Evolutionary conservation across 1,284 basidiomycete genomes (phyloP), one percentile per base, ranked within the genome.

Genomic region (Pisolithus thermaeus): DNA sequence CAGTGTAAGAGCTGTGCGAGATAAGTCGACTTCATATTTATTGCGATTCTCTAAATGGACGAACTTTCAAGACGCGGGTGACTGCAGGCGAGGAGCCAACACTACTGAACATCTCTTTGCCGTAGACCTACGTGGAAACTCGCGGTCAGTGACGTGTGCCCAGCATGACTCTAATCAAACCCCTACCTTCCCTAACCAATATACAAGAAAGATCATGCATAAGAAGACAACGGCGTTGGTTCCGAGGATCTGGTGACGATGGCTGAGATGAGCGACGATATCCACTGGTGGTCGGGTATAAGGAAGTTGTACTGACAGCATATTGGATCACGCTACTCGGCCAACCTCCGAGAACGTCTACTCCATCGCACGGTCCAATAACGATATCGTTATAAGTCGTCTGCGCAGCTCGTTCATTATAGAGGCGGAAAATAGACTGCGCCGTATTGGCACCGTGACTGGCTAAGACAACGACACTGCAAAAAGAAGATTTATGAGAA

Each of bases 101-200:
- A 2, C 75, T 73, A 51, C 73, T 71, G 60, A 81, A 78, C 1
- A 74, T 76, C 55, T 74, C 70, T 27, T 61, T 70, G n/a, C 73
- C 67, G 56, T 79, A 82, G 2, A 73, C 64, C 77, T 80, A 25
- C 0, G n/a, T 3, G 52, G 1, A 28, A 12, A 3, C 25, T n/a
- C 36, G 6, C 37, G 7, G 41, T 22, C 20, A 47, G 25, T 22
- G n/a, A 77, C 79, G 3, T 8, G 14, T 16, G 52, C 1, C 30
- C 9, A 2, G 23, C 28, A 3, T 35, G n/a, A 41, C 14, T 22
- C 45, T 20, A 23, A 11, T 18, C 6, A 16, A 39, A 4, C 25
- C 50, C 64, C 27, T 25, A 76, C 76, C 58, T 64, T 72, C 60
- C 69, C 72, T 22, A 79, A 59, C 52, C 66, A 70, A 39, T 65